A percentile compares a stretch with the other conserved stretches of the same genome.
These are phyloP conservation scores for Iris pallida DNA, from an alignment of 116 monocot species.

Conservation along the genomic window DNA sequence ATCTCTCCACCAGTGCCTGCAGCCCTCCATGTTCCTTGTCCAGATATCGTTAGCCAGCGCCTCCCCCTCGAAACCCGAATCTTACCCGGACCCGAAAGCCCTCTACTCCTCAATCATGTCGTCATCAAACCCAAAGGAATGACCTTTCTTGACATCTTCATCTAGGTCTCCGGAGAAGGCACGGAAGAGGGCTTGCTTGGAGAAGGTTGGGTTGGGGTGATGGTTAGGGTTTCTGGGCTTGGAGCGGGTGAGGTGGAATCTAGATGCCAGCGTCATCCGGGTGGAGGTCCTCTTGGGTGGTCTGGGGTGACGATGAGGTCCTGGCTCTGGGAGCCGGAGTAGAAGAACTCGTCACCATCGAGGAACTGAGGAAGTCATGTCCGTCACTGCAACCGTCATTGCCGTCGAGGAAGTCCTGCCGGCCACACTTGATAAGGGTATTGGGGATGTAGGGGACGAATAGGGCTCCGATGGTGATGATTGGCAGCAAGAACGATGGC, in stretches of 20 bases:
- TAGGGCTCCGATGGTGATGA: conserved; percentile 64
- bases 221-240: no score
- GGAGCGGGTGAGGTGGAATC: conserved; percentile 22
- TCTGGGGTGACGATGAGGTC: conserved; percentile 36
- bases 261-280: conserved; percentile 9
- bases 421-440: conserved; percentile 70
- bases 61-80: conserved; percentile 15
- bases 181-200: conserved; percentile 14
- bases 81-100: conserved; percentile 47
- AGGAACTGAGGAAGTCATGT: conserved; percentile 17
- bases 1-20: conserved; percentile 61
- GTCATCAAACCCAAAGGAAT: neutral
- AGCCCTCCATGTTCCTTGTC: conserved; percentile 66
- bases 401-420: no score
- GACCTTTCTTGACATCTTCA: conserved; percentile 14
- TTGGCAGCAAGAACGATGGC: conserved; percentile 56
- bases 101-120: conserved; percentile 18
- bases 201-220: neutral
- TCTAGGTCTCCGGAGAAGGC: conserved; percentile 5
- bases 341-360: conserved; percentile 54
- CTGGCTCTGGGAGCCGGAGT: conserved; percentile 60
- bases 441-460: conserved; percentile 81
- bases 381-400: conserved; percentile 33
- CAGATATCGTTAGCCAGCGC: conserved; percentile 25
- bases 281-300: conserved; percentile 35